Percentiles rank a stretch among this genome's conserved stretches.
These are phyloP conservation scores for Parietaria judaica DNA, from an alignment of 306 rosid species.

Conservation along the genomic window DNA sequence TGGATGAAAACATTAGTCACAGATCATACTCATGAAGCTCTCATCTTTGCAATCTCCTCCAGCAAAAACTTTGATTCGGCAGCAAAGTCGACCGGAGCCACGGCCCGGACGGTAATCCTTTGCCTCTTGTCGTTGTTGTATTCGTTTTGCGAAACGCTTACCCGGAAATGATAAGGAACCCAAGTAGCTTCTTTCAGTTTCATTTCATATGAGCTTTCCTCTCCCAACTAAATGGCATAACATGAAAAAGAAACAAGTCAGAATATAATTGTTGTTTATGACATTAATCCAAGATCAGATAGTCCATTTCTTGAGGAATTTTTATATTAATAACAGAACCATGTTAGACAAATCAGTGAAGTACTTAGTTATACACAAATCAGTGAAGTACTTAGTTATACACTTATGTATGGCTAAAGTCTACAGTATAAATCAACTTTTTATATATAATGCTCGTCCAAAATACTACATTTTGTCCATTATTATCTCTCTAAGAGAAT, in stretches of 20 bases:
- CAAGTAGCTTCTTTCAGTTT: conserved; percentile 76
- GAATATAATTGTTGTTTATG: neutral
- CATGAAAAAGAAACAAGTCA: neutral
- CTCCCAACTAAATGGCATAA: conserved; percentile 40
- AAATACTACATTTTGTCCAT: too few species aligned
- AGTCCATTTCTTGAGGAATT: too few species aligned
- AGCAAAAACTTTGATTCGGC: conserved; percentile 64
- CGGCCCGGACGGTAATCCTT: conserved; percentile 61
- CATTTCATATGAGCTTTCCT: conserved; percentile 38
- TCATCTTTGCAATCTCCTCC: conserved; percentile 74
- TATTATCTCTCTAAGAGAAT: too few species aligned
- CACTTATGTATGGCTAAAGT: too few species aligned
- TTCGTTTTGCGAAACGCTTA: conserved; percentile 74
- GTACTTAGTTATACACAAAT: too few species aligned
- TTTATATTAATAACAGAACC: too few species aligned
- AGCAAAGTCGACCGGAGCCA: conserved; percentile 76
- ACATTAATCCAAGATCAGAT: too few species aligned
- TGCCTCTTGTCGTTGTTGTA: conserved; percentile 77
- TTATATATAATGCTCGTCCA: too few species aligned
- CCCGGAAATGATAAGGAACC: conserved; percentile 72
- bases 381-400: too few species aligned
- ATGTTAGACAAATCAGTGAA: too few species aligned
- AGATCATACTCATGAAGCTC: conserved; percentile 18
- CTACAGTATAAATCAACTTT: too few species aligned
- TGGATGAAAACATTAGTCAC: conserved; percentile 1